Evolutionary conservation across 176 grass and related monocot species (phyloP).

Genomic region (Paspalum vaginatum): DNA sequence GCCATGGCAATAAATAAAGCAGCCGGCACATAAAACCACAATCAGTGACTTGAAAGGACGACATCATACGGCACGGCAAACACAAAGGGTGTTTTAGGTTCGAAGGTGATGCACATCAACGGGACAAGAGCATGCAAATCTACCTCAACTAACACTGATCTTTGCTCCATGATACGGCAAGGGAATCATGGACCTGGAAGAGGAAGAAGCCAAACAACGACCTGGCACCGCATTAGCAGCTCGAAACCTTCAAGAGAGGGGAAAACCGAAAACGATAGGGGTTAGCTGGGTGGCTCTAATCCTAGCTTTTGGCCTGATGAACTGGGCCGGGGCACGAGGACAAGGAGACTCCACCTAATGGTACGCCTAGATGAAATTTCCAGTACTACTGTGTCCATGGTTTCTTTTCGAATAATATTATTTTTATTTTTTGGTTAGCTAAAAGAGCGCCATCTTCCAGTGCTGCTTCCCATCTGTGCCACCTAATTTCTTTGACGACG

Average conservation of each 20-base stretch:
- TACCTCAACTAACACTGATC: constrained; percentile 20
- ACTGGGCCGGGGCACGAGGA: constrained; percentile 26
- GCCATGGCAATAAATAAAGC: constrained; percentile 13
- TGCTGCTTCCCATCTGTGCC: constrained; percentile 22
- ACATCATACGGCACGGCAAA: neutral
- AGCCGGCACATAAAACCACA: neutral
- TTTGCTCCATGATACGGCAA: constrained; percentile 28
- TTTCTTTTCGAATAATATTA: neutral
- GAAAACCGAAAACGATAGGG: constrained; percentile 46
- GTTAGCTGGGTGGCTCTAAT: constrained; percentile 63
- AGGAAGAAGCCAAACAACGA: constrained; percentile 17
- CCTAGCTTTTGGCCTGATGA: constrained; percentile 34
- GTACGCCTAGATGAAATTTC: constrained; percentile 35
- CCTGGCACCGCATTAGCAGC: constrained; percentile 38
- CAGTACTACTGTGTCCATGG: neutral
- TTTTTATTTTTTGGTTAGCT: constrained; percentile 28
- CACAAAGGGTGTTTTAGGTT: neutral
- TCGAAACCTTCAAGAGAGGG: constrained; percentile 45
- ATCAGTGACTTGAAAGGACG: neutral
- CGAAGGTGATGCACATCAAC: constrained; percentile 19
- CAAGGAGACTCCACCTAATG: constrained; percentile 42
- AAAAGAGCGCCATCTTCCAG: constrained; percentile 16
- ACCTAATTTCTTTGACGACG: constrained; percentile 40
- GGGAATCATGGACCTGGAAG: neutral
- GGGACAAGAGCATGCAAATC: constrained; percentile 40